Conservation (phyloP, 495 filamentous ascomycete genomes). For the Amorphotheca resinae region DNA sequence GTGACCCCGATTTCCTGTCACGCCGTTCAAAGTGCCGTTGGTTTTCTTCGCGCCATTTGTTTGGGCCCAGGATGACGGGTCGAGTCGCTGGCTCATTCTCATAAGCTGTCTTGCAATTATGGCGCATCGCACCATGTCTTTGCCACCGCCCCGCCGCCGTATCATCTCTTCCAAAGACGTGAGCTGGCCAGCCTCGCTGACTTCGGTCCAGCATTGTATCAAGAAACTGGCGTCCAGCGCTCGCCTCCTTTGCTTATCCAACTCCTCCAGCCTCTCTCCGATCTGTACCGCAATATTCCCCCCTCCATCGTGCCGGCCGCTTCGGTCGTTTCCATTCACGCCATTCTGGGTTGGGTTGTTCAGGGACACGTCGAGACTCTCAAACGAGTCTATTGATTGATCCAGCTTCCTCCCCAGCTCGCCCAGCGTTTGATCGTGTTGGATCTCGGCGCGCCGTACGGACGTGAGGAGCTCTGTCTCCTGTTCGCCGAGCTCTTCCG, state of each 20-base stretch:
- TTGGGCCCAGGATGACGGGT: constrained; percentile 57
- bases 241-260: constrained; percentile 80
- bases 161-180: constrained; percentile 65
- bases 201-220: constrained; percentile 90
- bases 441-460: constrained; percentile 80
- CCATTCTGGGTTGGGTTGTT: constrained; percentile 33
- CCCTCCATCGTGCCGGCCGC: constrained; percentile 38
- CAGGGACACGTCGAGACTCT: constrained; percentile 71
- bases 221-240: constrained; percentile 90
- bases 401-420: constrained; percentile 78
- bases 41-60: constrained; percentile 38
- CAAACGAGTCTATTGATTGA: constrained; percentile 79
- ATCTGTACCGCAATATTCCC: constrained; percentile 89
- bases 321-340: constrained; percentile 12
- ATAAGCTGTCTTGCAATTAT: constrained; percentile 81
- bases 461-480: constrained; percentile 86
- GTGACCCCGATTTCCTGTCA: constrained; percentile 30
- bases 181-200: constrained; percentile 72
- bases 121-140: constrained; percentile 80
- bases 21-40: constrained; percentile 43
- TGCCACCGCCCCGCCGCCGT: constrained; percentile 60
- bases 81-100: constrained; percentile 74
- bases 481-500: constrained; percentile 68
- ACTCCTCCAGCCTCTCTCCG: constrained; percentile 80
- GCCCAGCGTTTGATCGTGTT: constrained; percentile 81